phyloP scores from a whole-genome alignment of 257 asterid species.

The Nicotiana benthamiana region DNA sequence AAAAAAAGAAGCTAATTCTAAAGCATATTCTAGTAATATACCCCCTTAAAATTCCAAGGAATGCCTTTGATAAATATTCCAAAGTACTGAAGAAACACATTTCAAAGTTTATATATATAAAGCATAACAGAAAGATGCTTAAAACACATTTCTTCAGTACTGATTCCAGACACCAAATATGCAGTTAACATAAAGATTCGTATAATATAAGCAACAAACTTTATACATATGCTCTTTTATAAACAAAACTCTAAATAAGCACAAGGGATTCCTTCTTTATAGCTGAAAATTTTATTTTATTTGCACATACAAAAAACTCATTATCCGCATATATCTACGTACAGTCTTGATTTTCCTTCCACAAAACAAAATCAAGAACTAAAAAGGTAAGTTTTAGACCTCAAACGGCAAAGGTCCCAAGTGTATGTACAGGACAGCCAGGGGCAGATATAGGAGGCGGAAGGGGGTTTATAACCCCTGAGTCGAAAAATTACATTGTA shows the following conservation, averaged over 20 bases:
- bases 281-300: not conserved
- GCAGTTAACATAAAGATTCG: not conserved
- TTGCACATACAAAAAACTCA: not conserved
- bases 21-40: not conserved
- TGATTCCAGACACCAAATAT: not conserved
- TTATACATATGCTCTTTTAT: not conserved
- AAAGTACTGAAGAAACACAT: no score
- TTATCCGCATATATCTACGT: slow-evolving; percentile 6
- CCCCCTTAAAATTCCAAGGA: not conserved
- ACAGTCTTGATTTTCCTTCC: not conserved
- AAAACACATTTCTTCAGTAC: not conserved
- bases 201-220: not conserved
- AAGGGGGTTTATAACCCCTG: no score
- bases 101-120: not conserved
- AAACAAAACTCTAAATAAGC: not conserved
- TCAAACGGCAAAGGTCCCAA: not conserved
- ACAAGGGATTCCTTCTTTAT: not conserved
- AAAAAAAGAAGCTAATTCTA: no score
- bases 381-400: not conserved
- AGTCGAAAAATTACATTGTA: no score
- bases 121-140: not conserved
- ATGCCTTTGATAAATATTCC: not conserved
- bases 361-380: not conserved
- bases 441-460: no score
- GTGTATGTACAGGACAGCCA: no score